Percentiles rank a stretch among this genome's conserved stretches.
Evolutionary conservation across 441 rosid species (phyloP).

Genomic region (Mallotus japonicus): DNA sequence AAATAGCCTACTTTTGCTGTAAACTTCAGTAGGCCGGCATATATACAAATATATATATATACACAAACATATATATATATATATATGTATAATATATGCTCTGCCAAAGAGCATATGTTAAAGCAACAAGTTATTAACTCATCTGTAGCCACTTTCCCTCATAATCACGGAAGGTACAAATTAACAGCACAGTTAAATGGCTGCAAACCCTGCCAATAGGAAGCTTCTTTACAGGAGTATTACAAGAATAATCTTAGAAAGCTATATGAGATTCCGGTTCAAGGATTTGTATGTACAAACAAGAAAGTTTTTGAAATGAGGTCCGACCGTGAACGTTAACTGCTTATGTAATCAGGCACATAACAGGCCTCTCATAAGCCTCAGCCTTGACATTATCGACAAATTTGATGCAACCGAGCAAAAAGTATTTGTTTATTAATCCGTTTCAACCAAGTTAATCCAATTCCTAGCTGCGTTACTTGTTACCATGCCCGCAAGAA

Average conservation of each 20-base stretch:
- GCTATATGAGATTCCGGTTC: background rate
- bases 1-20: background rate
- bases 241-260: background rate
- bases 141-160: background rate
- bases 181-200: background rate
- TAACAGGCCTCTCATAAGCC: background rate
- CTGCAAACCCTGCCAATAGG: background rate
- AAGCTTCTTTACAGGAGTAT: background rate
- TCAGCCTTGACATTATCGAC: background rate
- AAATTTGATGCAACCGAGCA: background rate
- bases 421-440: background rate
- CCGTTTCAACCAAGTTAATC: background rate
- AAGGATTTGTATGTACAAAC: background rate
- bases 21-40: slow-evolving; percentile 4
- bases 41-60: too few species aligned
- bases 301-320: background rate
- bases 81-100: too few species aligned
- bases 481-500: too few species aligned
- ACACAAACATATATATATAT: too few species aligned
- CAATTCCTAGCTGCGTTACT: background rate
- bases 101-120: background rate
- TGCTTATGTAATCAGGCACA: background rate
- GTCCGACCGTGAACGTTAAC: background rate
- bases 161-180: slow-evolving; percentile 8
- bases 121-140: background rate